Evolutionary conservation across 2,329 filamentous ascomycete species (phyloP).

Genomic region (Aspergillus awamori): DNA sequence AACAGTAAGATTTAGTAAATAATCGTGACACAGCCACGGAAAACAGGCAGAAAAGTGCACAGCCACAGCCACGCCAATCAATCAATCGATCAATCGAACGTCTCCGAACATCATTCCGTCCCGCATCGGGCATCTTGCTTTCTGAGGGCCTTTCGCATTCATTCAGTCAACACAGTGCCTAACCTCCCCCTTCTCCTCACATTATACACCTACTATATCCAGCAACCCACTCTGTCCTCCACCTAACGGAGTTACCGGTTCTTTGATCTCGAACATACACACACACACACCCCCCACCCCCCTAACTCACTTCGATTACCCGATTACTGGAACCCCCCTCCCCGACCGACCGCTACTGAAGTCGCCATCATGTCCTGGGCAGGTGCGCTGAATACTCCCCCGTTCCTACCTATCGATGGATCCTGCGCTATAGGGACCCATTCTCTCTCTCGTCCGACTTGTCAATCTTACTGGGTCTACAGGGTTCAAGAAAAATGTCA

Average conservation of each 20-base stretch:
- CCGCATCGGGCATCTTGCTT: conserved; percentile 22
- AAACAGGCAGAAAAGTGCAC: not conserved
- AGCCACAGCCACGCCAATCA: conserved; percentile 12
- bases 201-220: not conserved
- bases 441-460: conserved; percentile 8
- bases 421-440: too few species aligned
- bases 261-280: not conserved
- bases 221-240: not conserved
- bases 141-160: conserved; percentile 10
- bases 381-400: conserved; percentile 50
- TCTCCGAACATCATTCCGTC: conserved; percentile 15
- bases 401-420: not conserved
- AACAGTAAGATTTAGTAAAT: not conserved
- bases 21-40: conserved; percentile 16
- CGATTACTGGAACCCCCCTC: not conserved
- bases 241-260: not conserved
- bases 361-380: conserved; percentile 68
- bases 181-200: not conserved
- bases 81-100: conserved; percentile 4
- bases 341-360: not conserved
- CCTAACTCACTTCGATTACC: not conserved
- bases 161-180: not conserved
- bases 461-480: conserved; percentile 9
- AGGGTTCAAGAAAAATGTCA: conserved; percentile 96
- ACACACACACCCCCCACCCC: not conserved